These are phyloP conservation scores for Curvularia lunata DNA, from an alignment of 2,329 filamentous ascomycete genomes.

Conservation along the genomic window DNA sequence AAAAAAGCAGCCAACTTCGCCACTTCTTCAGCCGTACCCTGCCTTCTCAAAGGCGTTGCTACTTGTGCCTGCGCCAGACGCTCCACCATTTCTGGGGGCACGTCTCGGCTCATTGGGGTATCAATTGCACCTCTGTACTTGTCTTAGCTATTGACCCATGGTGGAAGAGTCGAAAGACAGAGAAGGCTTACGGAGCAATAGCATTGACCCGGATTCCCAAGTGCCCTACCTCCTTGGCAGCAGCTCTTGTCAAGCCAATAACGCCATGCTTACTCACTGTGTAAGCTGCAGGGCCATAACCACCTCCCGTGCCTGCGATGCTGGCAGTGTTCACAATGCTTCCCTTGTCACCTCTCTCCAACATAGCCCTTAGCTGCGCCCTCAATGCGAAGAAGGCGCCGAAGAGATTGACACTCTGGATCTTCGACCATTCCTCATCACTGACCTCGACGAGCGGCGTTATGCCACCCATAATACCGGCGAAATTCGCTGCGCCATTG, in stretches of 20 bases:
- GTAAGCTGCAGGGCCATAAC: constrained; percentile 46
- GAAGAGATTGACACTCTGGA: constrained; percentile 48
- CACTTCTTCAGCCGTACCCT: constrained; percentile 37
- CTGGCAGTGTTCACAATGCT: constrained; percentile 13
- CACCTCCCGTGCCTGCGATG: constrained; percentile 58
- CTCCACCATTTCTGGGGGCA: not conserved
- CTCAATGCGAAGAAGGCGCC: constrained; percentile 42
- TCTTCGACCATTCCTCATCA: constrained; percentile 21
- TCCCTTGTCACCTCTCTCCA: not conserved
- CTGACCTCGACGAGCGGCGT: constrained; percentile 7
- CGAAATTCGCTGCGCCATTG: constrained; percentile 51
- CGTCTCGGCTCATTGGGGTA: not conserved
- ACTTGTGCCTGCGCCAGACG: not conserved
- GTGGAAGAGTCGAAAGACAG: not conserved
- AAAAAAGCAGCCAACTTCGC: constrained; percentile 54
- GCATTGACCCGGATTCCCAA: constrained; percentile 35
- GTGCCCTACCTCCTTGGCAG: constrained; percentile 47
- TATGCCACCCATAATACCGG: constrained; percentile 30
- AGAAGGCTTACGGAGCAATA: not conserved
- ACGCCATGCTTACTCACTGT: constrained; percentile 48
- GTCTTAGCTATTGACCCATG: not conserved
- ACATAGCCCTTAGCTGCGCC: constrained; percentile 42
- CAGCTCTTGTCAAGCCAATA: constrained; percentile 45
- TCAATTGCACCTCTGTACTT: not conserved
- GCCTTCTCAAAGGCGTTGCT: not conserved